Evolutionary conservation across 2,329 filamentous ascomycete species (phyloP), one percentile per base, ranked within the genome.

Genomic region (Alternaria gansuensis): DNA sequence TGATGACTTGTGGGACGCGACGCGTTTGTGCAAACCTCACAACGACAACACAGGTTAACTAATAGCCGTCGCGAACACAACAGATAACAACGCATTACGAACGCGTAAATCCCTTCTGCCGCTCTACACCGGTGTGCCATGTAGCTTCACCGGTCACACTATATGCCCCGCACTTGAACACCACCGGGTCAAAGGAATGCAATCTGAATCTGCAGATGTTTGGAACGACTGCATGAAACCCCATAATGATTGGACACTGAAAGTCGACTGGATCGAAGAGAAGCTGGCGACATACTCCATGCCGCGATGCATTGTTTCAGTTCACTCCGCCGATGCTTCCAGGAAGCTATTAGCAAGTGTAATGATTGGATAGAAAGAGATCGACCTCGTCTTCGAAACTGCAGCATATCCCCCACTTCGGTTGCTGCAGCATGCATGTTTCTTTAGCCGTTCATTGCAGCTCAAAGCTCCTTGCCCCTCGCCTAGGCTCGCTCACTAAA

Each of bases 91-190:
- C 54, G 56, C 64, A 63, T 50, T 63, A 62, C 45, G 45, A 55
- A 50, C 61, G 63, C 56, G 65, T 68, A 71, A 75, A 74, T 75
- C 63, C 70, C 71, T 62, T 55, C 53, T 60, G 51, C 61, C 63
- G 51, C 52, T 39, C 43, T 33, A 31, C n/a, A 17, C 51, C 50
- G 23, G 43, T 46, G 17, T 28, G 41, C 8, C 13, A 29, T 34
- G 31, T 24, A 41, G 28, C 41, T 33, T 59, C 43, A 62, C 61
- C 62, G 54, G 61, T 59, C 49, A 48, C 31, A 45, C 34, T 26
- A 14, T 31, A 36, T 52, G 51, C 57, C 55, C 52, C 58, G 41
- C 57, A 59, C 37, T 26, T 37, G 48, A 14, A 43, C 28, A 45
- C 31, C 26, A 17, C 33, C 31, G 34, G 40, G 21, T 29, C 41